Conservation (phyloP, 1,284 basidiomycete genomes). For the Mycosarcoma mackinlayi region DNA sequence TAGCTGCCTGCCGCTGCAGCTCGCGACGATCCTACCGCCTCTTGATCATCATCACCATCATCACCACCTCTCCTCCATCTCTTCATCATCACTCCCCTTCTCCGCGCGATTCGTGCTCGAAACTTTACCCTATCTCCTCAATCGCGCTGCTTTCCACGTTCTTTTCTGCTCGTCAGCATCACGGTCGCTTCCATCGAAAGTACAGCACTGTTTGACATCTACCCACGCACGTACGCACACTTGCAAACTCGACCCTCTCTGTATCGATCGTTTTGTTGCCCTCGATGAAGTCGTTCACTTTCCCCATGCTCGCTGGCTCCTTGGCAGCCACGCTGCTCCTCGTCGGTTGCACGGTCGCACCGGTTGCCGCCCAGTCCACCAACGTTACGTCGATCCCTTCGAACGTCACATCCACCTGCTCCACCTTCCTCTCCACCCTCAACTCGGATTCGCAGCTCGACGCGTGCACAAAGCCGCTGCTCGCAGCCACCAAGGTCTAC, state of each 20-base stretch:
- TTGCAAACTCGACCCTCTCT: too few species aligned
- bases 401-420: slow-evolving; percentile 36
- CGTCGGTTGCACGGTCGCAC: slow-evolving; percentile 24
- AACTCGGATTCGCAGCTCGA: slow-evolving; percentile 51
- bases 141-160: slow-evolving; percentile 4
- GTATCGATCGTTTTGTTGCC: too few species aligned
- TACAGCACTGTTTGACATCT: not conserved
- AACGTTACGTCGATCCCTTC: slow-evolving; percentile 44
- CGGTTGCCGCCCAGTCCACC: slow-evolving; percentile 39
- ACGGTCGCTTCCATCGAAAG: slow-evolving; percentile 1
- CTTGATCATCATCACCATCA: slow-evolving; percentile 12
- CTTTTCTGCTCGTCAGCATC: slow-evolving; percentile 9
- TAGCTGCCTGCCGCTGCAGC: not conserved
- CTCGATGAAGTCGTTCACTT: slow-evolving; percentile 33
- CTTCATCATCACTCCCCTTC: not conserved
- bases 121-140: not conserved
- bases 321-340: slow-evolving; percentile 28
- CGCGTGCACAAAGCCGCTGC: slow-evolving; percentile 54
- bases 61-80: slow-evolving; percentile 5
- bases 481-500: slow-evolving; percentile 52
- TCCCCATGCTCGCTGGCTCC: slow-evolving; percentile 29
- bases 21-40: slow-evolving; percentile 1
- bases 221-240: too few species aligned
- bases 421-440: slow-evolving; percentile 46
- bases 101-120: slow-evolving; percentile 10